Base-by-base conservation (phyloP, 140 eudicot species). In the Anethum foeniculum region DNA sequence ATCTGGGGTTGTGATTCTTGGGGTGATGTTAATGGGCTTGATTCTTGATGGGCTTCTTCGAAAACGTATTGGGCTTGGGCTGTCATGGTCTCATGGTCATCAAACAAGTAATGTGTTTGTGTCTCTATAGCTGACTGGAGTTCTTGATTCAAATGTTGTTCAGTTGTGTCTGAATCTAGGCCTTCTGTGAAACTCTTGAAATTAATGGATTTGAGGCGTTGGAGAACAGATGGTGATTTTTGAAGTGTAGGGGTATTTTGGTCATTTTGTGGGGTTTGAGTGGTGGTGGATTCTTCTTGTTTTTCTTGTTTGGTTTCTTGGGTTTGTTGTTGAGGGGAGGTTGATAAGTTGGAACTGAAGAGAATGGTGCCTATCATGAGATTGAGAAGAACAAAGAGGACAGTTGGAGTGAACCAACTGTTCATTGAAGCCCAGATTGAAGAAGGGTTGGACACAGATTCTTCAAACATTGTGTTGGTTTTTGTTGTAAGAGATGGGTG, bases 401-500 rank as follows among this genome's bases (percentile, higher is more conserved):
- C 86, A 51, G 98, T 82, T 72, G 98, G 98, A 46, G 97, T 90
- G 84, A 88, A 86, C 97, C 97, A 94, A 82, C 90, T 91, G 88
- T 85, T 85, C 85, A 91, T 87, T 80, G 91, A 86, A 9, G 93
- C 75, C 88, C 90, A 90, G 52, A 89, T 83, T 30, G 97, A 91
- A 32, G 93, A 91, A 30, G 93, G 76, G 1, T 81, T 65, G 21
- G 93, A 60, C 64, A 83, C 85, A 71, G 96, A 79, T 28, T 90
- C 93, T 76, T 92, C 96, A 36, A 87, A 83, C 98, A 94, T 82
- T 82, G 47, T 82, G 79, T 79, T 76, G 52, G 60, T 73, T 71
- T 30, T 71, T 68, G 44, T 4, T 23, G 75, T 32, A 6, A 27
- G 75, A 28, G 39, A 9, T 0, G 21, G 23, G 39, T 5, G 39